Percentiles rank a stretch among this genome's conserved stretches.
phyloP scores from a whole-genome alignment of 78 protist genomes.

The Polysphondylium violaceum region DNA sequence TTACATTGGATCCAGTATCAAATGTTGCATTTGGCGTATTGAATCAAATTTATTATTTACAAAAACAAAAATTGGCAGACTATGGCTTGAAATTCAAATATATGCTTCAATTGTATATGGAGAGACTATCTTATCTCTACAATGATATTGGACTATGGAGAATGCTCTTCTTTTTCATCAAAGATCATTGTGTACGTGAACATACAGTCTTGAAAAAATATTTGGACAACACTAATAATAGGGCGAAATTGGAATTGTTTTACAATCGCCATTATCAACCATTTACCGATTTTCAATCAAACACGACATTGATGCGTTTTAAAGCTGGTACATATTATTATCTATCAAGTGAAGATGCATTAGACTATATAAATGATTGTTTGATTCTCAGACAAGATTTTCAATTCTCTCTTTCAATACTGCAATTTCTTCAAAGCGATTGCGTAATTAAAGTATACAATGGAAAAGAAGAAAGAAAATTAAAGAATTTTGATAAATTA shows the following conservation, averaged over 20 bases:
- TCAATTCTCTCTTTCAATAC: background rate
- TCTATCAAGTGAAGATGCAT: background rate
- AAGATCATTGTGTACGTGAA: background rate
- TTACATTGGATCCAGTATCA: conserved; percentile 18
- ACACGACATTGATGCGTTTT: background rate
- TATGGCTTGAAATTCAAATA: background rate
- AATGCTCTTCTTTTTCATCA: conserved; percentile 8
- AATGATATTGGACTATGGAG: conserved; percentile 7
- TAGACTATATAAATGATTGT: background rate
- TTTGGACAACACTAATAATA: background rate
- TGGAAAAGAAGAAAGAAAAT: too few relatives aligned
- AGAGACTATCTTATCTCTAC: background rate
- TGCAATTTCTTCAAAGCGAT: conserved; percentile 4
- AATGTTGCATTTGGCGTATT: conserved; percentile 4
- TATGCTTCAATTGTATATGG: conserved; percentile 2
- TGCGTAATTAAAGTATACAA: too few relatives aligned
- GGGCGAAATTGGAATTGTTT: background rate
- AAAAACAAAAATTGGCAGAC: background rate
- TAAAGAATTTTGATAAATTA: too few relatives aligned
- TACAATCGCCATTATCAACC: background rate
- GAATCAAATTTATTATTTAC: conserved; percentile 2
- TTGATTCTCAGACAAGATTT: background rate
- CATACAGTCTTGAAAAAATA: background rate
- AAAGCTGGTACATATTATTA: background rate
- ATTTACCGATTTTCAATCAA: background rate